Percentiles rank a stretch among this genome's conserved stretches.
These are phyloP conservation scores for Beauveria sp. DNA, from an alignment of 2,329 filamentous ascomycete species.

Conservation along the genomic window DNA sequence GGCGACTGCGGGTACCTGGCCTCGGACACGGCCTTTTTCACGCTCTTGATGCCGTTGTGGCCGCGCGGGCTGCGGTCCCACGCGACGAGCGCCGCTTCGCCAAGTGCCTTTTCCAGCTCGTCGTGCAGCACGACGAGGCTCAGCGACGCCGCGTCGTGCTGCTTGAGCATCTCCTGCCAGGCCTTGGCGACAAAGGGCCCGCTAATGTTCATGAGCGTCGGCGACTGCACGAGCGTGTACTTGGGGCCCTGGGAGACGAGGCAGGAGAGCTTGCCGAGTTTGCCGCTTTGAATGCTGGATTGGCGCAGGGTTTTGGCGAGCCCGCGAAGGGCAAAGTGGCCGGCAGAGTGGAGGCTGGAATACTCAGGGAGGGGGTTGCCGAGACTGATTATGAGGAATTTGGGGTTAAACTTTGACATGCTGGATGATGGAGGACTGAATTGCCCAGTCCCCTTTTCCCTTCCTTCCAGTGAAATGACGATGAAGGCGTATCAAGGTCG, in stretches of 20 bases:
- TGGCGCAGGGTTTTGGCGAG: slow-evolving; percentile 41
- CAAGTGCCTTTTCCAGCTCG: slow-evolving; percentile 69
- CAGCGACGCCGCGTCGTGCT: slow-evolving; percentile 24
- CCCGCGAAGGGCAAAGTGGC: slow-evolving; percentile 66
- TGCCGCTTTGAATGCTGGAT: slow-evolving; percentile 40
- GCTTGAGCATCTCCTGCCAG: slow-evolving; percentile 49
- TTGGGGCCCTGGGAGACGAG: slow-evolving; percentile 40
- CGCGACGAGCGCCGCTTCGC: slow-evolving; percentile 55
- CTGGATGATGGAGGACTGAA: slow-evolving; percentile 17
- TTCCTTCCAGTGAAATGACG: background rate
- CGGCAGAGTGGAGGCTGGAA: slow-evolving; percentile 78
- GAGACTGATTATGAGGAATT: slow-evolving; percentile 75
- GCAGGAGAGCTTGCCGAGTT: slow-evolving; percentile 45
- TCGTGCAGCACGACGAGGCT: slow-evolving; percentile 77
- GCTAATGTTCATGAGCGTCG: slow-evolving; percentile 76
- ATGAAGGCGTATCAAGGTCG: background rate
- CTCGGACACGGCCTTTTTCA: slow-evolving; percentile 42
- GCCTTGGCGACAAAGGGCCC: slow-evolving; percentile 62
- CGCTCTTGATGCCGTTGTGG: slow-evolving; percentile 69
- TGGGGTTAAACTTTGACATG: slow-evolving; percentile 30
- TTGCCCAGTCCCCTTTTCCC: background rate
- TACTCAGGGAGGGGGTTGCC: slow-evolving; percentile 75
- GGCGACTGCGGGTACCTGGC: slow-evolving; percentile 31
- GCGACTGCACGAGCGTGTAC: slow-evolving; percentile 66
- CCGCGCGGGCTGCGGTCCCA: slow-evolving; percentile 60